Conservation (phyloP, 768 basidiomycete species). For the Leucosporidium creatinivorum region DNA sequence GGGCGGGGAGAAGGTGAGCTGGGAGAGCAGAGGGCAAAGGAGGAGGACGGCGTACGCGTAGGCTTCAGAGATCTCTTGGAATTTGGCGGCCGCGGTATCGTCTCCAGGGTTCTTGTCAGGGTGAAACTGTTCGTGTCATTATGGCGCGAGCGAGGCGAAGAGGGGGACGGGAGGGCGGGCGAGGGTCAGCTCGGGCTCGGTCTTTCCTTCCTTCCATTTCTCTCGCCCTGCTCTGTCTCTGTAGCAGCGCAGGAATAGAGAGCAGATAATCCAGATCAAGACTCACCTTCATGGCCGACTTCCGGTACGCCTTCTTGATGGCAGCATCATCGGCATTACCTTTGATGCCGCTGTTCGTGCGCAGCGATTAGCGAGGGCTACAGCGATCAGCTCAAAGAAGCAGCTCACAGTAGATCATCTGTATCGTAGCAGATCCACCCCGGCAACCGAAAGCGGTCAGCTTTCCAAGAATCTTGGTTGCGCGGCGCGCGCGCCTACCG, state of each 20-base stretch:
- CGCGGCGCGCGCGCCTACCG: neutral
- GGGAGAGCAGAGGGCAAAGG: constrained; percentile 53
- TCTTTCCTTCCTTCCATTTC: no score
- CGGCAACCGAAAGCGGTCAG: no score
- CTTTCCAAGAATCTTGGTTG: no score
- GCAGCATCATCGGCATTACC: constrained; percentile 68
- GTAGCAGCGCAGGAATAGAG: constrained; percentile 62
- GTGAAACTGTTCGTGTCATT: constrained; percentile 48
- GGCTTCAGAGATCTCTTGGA: constrained; percentile 93
- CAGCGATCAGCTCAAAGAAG: no score
- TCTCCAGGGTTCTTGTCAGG: constrained; percentile 89
- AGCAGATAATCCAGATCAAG: neutral
- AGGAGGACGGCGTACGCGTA: constrained; percentile 55
- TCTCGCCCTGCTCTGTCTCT: neutral
- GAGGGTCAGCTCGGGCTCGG: neutral
- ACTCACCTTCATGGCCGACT: constrained; percentile 47
- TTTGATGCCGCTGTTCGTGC: constrained; percentile 47
- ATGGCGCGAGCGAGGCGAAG: no score
- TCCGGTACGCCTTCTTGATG: constrained; percentile 91
- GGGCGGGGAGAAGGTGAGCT: constrained; percentile 1
- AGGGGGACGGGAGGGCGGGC: constrained; percentile 8
- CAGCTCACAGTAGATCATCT: constrained; percentile 52
- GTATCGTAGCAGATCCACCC: neutral
- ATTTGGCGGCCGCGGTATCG: constrained; percentile 82
- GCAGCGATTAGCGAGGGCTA: no score